Base-by-base conservation (phyloP, 768 basidiomycete species). In the Boletus sensibilis region DNA sequence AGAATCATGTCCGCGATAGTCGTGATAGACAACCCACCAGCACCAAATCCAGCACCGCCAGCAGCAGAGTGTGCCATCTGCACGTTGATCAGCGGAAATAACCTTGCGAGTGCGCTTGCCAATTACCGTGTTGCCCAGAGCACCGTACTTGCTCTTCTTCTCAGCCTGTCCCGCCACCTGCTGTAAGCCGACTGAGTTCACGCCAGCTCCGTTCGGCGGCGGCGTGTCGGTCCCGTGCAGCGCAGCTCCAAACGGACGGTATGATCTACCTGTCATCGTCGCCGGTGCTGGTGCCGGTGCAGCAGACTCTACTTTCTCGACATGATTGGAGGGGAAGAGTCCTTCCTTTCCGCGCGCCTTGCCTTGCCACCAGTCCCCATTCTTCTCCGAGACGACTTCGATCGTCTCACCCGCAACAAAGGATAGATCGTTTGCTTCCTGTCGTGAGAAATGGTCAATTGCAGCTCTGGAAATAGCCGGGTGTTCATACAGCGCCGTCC, bases 321-420 rank as follows among this genome's bases (percentile, higher is more conserved):
- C 88, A 52, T 90, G 82, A 59, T 82, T 83, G 13, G 87, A 80
- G 0, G 92, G 93, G 77, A 94, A 91, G 37, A 94, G 78, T 5
- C 87, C 92, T 52, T 86, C 80, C 55, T 74, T 78, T 25, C 85
- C 86, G 34, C 85, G 79, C 53, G 79, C 64, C 57, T 71, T 77
- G 27, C 93, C 92, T 9, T 80, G 82, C 92, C 91, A 96, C 93
- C 93, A 94, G 69, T 94, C 93, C 4, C 77, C 77, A 55, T 94
- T 92, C 43, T 84, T 88, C 67, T 94, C 90, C 55, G 87, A 82
- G 40, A 90, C 69, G 55, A 96, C 79, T 55, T 91, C 88, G 56
- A 96, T 81, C 43, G 84, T 76, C 64, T 94, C 93, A 4, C 91
- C 93, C 0, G 80, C 70, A 27, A 75, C 68, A 78, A 96, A 94